phyloP scores from a whole-genome alignment of 352 stramenopile genomes.

The Pythium biforme region DNA sequence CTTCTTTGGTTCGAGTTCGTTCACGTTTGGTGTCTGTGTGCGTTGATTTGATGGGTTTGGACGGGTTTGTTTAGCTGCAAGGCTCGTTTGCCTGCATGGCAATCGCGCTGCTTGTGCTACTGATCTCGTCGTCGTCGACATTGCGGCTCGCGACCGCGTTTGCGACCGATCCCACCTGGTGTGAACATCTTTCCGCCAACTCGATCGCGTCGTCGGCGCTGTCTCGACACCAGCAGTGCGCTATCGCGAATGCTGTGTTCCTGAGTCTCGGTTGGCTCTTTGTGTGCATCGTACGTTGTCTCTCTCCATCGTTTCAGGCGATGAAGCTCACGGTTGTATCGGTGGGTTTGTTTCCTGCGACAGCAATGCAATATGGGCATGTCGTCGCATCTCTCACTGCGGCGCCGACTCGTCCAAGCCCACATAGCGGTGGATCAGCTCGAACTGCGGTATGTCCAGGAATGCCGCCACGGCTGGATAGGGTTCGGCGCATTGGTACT shows the following conservation, averaged over 20 bases:
- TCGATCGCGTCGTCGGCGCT: neutral
- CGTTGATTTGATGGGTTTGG: no score
- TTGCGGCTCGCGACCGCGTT: constrained; percentile 42
- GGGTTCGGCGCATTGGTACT: no score
- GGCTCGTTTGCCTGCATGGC: constrained; percentile 31
- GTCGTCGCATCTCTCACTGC: constrained; percentile 21
- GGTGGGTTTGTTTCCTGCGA: no score
- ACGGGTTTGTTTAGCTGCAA: no score
- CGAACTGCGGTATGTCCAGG: constrained; percentile 26
- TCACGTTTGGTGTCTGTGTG: neutral
- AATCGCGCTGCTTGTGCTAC: constrained; percentile 34
- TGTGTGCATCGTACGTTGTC: constrained; percentile 49
- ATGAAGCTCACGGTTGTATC: no score
- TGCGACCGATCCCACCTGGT: constrained; percentile 39
- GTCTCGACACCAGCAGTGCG: constrained; percentile 13
- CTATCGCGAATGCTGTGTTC: constrained; percentile 40
- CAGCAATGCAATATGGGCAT: constrained; percentile 33
- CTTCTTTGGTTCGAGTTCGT: neutral
- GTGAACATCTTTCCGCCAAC: neutral
- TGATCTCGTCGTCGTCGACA: constrained; percentile 45
- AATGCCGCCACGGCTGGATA: no score
- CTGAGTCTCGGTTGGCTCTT: constrained; percentile 51
- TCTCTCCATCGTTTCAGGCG: no score
- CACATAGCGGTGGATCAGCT: constrained; percentile 18
- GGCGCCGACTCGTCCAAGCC: constrained; percentile 7